phyloP scores from a whole-genome alignment of 2,329 filamentous ascomycete species.

The Nemania sp. region DNA sequence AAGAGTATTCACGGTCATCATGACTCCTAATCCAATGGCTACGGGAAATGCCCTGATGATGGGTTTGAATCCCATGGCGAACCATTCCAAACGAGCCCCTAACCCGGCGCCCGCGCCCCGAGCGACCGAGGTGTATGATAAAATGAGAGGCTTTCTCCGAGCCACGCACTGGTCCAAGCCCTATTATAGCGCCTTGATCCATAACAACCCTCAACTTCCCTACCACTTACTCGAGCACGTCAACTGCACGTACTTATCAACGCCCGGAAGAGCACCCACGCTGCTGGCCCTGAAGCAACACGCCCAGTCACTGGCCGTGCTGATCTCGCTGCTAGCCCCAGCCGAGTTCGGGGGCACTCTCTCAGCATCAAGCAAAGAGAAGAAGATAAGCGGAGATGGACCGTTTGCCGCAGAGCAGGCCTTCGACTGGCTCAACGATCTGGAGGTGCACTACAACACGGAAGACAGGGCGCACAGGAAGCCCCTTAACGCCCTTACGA shows the following conservation, averaged over 20 bases:
- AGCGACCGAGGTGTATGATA: slow-evolving; percentile 34
- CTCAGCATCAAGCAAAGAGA: slow-evolving; percentile 31
- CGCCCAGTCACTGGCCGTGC: slow-evolving; percentile 58
- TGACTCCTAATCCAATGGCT: slow-evolving; percentile 6
- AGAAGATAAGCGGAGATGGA: slow-evolving; percentile 20
- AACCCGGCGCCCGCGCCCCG: slow-evolving; percentile 16
- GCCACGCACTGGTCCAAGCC: slow-evolving; percentile 48
- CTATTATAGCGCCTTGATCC: slow-evolving; percentile 47
- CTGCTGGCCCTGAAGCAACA: slow-evolving; percentile 64
- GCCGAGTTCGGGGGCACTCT: slow-evolving; percentile 42
- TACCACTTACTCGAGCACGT: slow-evolving; percentile 50
- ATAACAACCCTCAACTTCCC: slow-evolving; percentile 40
- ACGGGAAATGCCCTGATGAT: too few relatives aligned
- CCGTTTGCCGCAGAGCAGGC: slow-evolving; percentile 51
- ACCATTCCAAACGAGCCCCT: not conserved
- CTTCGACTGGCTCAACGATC: slow-evolving; percentile 61
- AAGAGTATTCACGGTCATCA: slow-evolving; percentile 6
- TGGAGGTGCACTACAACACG: slow-evolving; percentile 54
- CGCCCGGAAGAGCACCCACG: slow-evolving; percentile 54
- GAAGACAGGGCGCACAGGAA: slow-evolving; percentile 52
- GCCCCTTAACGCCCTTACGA: slow-evolving; percentile 52
- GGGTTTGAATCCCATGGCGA: not conserved
- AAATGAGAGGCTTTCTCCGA: slow-evolving; percentile 44
- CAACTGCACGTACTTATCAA: slow-evolving; percentile 63
- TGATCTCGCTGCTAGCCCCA: slow-evolving; percentile 55